These are phyloP conservation scores for Capronia coronata DNA, from an alignment of 2,329 filamentous ascomycete species.

Conservation along the genomic window DNA sequence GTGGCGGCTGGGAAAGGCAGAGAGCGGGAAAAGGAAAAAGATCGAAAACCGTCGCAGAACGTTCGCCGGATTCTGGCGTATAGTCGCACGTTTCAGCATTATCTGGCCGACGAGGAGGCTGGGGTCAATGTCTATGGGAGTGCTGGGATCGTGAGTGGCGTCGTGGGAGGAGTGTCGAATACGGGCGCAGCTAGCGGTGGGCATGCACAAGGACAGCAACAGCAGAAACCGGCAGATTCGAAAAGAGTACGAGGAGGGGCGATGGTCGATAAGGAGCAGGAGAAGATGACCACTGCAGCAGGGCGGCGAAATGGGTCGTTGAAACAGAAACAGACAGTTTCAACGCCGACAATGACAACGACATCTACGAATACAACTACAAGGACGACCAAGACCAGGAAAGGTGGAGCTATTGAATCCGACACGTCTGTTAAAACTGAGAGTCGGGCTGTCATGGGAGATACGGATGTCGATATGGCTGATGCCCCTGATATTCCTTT, in stretches of 20 bases:
- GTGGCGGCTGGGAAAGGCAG: constrained; percentile 34
- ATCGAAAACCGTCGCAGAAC: constrained; percentile 42
- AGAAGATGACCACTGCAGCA: constrained; percentile 5
- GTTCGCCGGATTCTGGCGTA: constrained; percentile 44
- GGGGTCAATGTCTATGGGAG: constrained; percentile 30
- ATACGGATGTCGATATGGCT: constrained; percentile 15
- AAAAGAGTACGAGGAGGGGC: constrained; percentile 27
- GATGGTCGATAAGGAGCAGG: constrained; percentile 27
- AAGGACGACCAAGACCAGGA: no score
- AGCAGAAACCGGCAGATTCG: constrained; percentile 20
- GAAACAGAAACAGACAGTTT: constrained; percentile 6
- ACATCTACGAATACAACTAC: constrained; percentile 7
- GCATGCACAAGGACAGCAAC: no score
- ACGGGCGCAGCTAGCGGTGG: no score
- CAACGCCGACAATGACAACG: no score
- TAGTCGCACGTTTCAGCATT: constrained; percentile 46
- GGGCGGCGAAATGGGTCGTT: constrained; percentile 1
- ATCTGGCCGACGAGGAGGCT: constrained; percentile 48
- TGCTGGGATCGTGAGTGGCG: constrained; percentile 9
- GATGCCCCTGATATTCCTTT: constrained; percentile 10
- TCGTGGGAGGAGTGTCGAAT: no score
- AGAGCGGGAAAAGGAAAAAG: constrained; percentile 38
- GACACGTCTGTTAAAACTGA: no score
- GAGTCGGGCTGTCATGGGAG: no score
- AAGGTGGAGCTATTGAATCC: no score